Conservation (phyloP, 768 basidiomycete species). For the Flagelloscypha sp. region DNA sequence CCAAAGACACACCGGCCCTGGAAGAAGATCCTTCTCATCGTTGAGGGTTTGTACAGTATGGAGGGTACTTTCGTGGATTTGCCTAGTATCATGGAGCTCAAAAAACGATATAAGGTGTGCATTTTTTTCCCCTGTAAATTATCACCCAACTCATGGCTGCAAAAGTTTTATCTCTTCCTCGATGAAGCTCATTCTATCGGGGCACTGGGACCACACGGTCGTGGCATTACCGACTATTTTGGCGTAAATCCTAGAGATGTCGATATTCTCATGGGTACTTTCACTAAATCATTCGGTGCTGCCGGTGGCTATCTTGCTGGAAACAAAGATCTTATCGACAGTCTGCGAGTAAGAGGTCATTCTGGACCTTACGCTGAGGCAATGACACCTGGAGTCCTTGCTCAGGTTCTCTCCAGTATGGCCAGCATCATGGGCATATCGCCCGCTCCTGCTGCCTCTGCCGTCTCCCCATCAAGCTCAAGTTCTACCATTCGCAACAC, state of each 20-base stretch:
- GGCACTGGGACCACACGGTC: slow-evolving; percentile 88
- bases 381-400: slow-evolving; percentile 84
- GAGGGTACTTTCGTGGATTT: slow-evolving; percentile 91
- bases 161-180: slow-evolving; percentile 87
- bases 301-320: slow-evolving; percentile 95
- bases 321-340: slow-evolving; percentile 68
- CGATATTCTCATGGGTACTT: slow-evolving; percentile 97
- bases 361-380: slow-evolving; percentile 83
- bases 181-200: slow-evolving; percentile 99
- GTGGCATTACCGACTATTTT: slow-evolving; percentile 95
- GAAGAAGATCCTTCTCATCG: slow-evolving; percentile 94
- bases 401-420: slow-evolving; percentile 88
- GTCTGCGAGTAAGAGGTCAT: slow-evolving; percentile 74
- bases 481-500: slow-evolving; percentile 17
- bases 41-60: slow-evolving; percentile 97
- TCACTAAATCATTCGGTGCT: slow-evolving; percentile 91
- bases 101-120: slow-evolving; percentile 89
- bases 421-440: slow-evolving; percentile 90
- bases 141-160: neutral
- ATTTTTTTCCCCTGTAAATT: neutral
- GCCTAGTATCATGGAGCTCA: slow-evolving; percentile 75
- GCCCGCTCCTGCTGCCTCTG: slow-evolving; percentile 24
- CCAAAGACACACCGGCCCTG: slow-evolving; percentile 97
- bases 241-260: slow-evolving; percentile 69
- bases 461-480: slow-evolving; percentile 25